Evolutionary conservation across 2,329 filamentous ascomycete species (phyloP).

Genomic region (Diaporthe citriasiana): DNA sequence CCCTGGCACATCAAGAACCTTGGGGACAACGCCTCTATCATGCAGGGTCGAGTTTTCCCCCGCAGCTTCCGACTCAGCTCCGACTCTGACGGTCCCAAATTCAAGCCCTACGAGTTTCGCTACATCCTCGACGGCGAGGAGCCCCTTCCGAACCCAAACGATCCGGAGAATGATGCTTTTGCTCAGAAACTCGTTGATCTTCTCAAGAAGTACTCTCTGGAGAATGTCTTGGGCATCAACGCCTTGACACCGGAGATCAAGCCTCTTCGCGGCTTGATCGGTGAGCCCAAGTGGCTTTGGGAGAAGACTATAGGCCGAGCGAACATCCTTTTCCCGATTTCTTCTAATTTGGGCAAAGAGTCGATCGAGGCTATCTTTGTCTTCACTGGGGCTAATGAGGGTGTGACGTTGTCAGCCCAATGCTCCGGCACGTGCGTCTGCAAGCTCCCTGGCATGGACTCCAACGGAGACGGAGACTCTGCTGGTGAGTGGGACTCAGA

Average conservation of each 20-base stretch:
- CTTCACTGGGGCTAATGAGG: not conserved
- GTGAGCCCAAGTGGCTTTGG: conserved; percentile 6
- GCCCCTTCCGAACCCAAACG: not conserved
- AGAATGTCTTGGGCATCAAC: conserved; percentile 4
- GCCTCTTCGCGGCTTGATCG: not conserved
- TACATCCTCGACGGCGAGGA: conserved; percentile 16
- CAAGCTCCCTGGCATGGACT: not conserved
- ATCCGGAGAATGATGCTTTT: not conserved
- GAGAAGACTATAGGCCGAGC: conserved; percentile 19
- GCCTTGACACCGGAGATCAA: conserved; percentile 22
- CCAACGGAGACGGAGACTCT: not conserved
- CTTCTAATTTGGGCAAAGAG: not conserved
- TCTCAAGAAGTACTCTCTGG: not conserved
- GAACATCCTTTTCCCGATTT: conserved; percentile 4
- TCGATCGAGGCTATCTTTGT: conserved; percentile 17
- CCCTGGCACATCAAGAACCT: conserved; percentile 19
- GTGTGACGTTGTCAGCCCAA: not conserved
- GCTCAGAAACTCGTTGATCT: not conserved
- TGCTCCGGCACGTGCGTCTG: not conserved
- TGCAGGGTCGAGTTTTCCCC: not conserved
- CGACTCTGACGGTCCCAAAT: not conserved
- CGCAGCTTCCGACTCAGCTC: not conserved
- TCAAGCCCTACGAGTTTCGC: conserved; percentile 3
- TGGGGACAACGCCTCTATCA: not conserved
- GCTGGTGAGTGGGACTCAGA: not conserved